Conservation (phyloP, 1,284 basidiomycete genomes). For the Pascua sp. region DNA sequence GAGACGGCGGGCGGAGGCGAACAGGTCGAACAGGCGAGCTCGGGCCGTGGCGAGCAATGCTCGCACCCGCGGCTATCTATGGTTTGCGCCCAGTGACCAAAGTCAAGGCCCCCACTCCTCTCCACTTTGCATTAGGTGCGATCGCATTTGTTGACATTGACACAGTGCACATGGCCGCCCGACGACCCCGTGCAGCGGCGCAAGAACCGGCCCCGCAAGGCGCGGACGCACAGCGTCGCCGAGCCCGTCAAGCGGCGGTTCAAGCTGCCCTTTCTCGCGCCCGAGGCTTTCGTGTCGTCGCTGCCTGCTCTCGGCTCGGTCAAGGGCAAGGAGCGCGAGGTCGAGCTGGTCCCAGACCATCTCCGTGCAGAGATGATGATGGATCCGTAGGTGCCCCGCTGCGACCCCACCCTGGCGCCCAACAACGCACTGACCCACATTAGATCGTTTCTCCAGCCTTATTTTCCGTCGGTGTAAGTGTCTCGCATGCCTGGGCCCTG, state of each 20-base stretch:
- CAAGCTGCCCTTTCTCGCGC: constrained; percentile 21
- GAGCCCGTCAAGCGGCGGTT: constrained; percentile 22
- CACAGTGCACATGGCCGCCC: constrained; percentile 32
- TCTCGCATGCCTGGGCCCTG: too few relatives aligned
- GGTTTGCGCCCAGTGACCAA: too few relatives aligned
- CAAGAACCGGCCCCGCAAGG: constrained; percentile 26
- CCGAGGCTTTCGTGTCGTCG: constrained; percentile 19
- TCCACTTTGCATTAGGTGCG: too few relatives aligned
- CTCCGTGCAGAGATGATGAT: constrained; percentile 36
- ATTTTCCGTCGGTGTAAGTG: constrained; percentile 37
- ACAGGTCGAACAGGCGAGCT: too few relatives aligned
- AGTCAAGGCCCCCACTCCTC: too few relatives aligned
- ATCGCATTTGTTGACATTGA: background rate
- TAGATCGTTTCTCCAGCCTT: constrained; percentile 40
- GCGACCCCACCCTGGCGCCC: background rate
- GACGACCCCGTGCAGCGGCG: constrained; percentile 31
- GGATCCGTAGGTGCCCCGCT: constrained; percentile 34
- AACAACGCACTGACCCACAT: constrained; percentile 3
- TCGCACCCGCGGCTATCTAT: too few relatives aligned
- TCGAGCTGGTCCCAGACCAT: constrained; percentile 25
- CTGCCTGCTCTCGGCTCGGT: constrained; percentile 19
- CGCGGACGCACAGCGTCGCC: constrained; percentile 13
- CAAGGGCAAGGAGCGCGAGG: constrained; percentile 23
- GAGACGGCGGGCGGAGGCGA: too few relatives aligned
- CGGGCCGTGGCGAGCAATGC: too few relatives aligned